Evolutionary conservation across 495 filamentous ascomycete species (phyloP), one percentile per base, ranked within the genome.

Genomic region (Penicillium paxilli): DNA sequence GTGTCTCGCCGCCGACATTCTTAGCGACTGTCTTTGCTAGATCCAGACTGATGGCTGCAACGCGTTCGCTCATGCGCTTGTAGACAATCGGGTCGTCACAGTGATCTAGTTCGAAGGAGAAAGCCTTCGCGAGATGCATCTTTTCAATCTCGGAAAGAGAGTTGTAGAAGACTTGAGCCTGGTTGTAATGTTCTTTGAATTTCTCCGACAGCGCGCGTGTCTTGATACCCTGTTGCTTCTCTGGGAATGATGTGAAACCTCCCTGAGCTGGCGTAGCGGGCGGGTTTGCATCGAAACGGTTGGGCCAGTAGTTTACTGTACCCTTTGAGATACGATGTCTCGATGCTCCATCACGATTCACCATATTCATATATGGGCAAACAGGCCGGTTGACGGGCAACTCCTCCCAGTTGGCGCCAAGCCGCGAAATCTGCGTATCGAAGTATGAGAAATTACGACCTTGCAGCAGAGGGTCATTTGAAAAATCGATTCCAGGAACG

Each of bases 251-350:
- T 12, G 81, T 68, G 58, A 90, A 93, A 19, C 80, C 88, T 17
- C 85, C 86, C 57, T 89, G 79, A 14, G 80, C 66, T 5, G 61
- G 59, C 7, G 62, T 69, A 0, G 86, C 84, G 1, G 91, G 87
- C 0, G 86, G 85, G 21, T 77, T 73, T 7, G 80, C 75, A 3
- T 83, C 78, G 55, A 83, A 89, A 2, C 90, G 83, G 68, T 96
- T 96, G 17, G 91, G 91, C 87, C 87, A 96, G 75, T 96, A 96
- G 73, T 93, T 95, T 57, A 91, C 85, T 1, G 76, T 85, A 51
- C 91, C 89, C 58, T 81, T 83, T 26, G 77, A 79, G 62, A 87
- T 85, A 20, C 73, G 71, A 53, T 81, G 79, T 32, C 52, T 62
- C 55, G 62, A 62, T 1, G 67, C 59, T 9, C 72, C 72, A 14